Base-by-base conservation (phyloP, 208 protist species). In the Leishmania tropica region DNA sequence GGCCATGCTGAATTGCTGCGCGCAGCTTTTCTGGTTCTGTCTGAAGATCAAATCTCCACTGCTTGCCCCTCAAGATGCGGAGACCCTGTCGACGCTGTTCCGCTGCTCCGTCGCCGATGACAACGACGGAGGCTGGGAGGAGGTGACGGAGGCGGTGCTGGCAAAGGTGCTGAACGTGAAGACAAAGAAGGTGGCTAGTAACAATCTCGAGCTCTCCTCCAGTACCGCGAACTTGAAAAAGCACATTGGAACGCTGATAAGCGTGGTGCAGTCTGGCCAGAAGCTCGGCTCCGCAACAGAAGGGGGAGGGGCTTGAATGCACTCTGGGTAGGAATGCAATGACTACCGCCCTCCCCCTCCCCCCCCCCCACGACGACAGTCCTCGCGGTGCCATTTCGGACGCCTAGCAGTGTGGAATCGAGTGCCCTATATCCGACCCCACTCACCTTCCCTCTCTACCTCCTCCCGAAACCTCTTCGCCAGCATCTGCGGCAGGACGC, bases 111-210 rank as follows among this genome's bases (percentile, higher is more conserved):
- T 96, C 67, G 81, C 79, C 11, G 85, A 88, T 71, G 88, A 89
- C 47, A 81, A 85, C 60, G 86, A 86, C 2, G 84, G 86, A 35
- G 93, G 91, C 13, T 99, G 98, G 98, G 98, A 99, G 81, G 98
- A 99, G 83, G 76, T 83, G 28, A 95, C 92, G 11, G 92, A 97
- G 54, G 88, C 89, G 40, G 87, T 90, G 11, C 73, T 98, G 67
- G 86, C 85, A 13, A 89, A 93, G 75, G 75, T 98, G 72, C 74
- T 98, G 28, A 84, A 87, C n/a, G 58, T 85, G 35, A 88, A 88
- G 51, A 72, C 42, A 17, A 83, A 67, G 60, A 78, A 71, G 40
- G 53, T 73, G 17, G 81, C 74, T 4, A 77, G 35, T 48, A 83
- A 80, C 35, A 84, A 71, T 17, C 68, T 91, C 3, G 78, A 85